phyloP scores from a whole-genome alignment of 495 filamentous ascomycete genomes.

The Talaromyces liani region DNA sequence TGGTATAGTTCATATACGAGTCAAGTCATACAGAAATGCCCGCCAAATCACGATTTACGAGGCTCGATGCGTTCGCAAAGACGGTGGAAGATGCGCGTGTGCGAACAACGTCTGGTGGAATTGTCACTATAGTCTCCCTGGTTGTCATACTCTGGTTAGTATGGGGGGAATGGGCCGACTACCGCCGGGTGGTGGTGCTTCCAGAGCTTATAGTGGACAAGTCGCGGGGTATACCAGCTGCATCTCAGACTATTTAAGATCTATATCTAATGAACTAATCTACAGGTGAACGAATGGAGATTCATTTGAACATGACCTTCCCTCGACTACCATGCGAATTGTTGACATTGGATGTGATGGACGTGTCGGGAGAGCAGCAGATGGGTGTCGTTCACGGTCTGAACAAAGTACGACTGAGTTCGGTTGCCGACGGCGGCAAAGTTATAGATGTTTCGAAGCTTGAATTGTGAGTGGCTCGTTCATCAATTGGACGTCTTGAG shows the following conservation, averaged over 20 bases:
- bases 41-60: conserved; percentile 76
- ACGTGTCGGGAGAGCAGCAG: conserved; percentile 94
- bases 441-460: conserved; percentile 68
- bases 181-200: conserved; percentile 75
- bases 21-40: conserved; percentile 31
- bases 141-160: conserved; percentile 80
- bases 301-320: conserved; percentile 96
- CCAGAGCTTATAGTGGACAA: conserved; percentile 96
- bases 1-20: not conserved
- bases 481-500: not conserved
- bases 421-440: conserved; percentile 65
- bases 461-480: conserved; percentile 52
- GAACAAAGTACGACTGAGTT: conserved; percentile 73
- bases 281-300: conserved; percentile 92
- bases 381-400: conserved; percentile 88
- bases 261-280: conserved; percentile 5
- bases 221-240: conserved; percentile 60
- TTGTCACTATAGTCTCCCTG: conserved; percentile 86
- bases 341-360: conserved; percentile 96
- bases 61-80: conserved; percentile 97
- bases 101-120: conserved; percentile 92
- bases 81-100: conserved; percentile 97
- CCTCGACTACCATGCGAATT: conserved; percentile 91
- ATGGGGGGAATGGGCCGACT: conserved; percentile 95
- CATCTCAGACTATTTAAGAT: not conserved